phyloP scores from a whole-genome alignment of 2,329 filamentous ascomycete species.

The Periconia sp. region DNA sequence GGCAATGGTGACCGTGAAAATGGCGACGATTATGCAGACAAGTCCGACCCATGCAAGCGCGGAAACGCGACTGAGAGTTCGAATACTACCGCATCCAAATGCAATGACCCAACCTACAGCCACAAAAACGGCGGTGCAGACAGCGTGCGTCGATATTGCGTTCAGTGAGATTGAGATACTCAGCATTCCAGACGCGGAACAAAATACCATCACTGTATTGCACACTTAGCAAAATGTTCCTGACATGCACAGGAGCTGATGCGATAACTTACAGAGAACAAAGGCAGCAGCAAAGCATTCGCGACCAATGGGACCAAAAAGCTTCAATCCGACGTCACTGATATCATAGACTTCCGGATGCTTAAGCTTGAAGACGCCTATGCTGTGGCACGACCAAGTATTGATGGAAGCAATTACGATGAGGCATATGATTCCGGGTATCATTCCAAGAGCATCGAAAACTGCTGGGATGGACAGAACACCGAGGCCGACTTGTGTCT shows the following conservation, averaged over 20 bases:
- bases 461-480: slow-evolving; percentile 54
- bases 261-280: slow-evolving; percentile 36
- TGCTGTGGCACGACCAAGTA: slow-evolving; percentile 53
- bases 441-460: slow-evolving; percentile 51
- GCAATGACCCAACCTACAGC: slow-evolving; percentile 62
- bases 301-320: slow-evolving; percentile 56
- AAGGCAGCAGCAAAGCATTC: slow-evolving; percentile 46
- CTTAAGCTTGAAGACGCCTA: slow-evolving; percentile 56
- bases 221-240: background rate
- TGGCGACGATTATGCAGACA: slow-evolving; percentile 21
- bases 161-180: slow-evolving; percentile 43
- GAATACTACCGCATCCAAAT: slow-evolving; percentile 47
- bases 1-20: slow-evolving; percentile 25
- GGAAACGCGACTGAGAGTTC: slow-evolving; percentile 33
- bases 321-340: slow-evolving; percentile 57
- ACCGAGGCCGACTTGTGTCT: slow-evolving; percentile 38
- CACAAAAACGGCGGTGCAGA: slow-evolving; percentile 67
- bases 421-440: slow-evolving; percentile 53
- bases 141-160: slow-evolving; percentile 61
- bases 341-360: slow-evolving; percentile 61
- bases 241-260: slow-evolving; percentile 8
- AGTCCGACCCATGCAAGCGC: slow-evolving; percentile 30
- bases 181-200: slow-evolving; percentile 61
- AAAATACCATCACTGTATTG: background rate
- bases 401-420: slow-evolving; percentile 47